A percentile compares a stretch with the other conserved stretches of the same genome.
phyloP scores from a whole-genome alignment of 192 early-diverging fungal species.

The Backusella morwellensis region DNA sequence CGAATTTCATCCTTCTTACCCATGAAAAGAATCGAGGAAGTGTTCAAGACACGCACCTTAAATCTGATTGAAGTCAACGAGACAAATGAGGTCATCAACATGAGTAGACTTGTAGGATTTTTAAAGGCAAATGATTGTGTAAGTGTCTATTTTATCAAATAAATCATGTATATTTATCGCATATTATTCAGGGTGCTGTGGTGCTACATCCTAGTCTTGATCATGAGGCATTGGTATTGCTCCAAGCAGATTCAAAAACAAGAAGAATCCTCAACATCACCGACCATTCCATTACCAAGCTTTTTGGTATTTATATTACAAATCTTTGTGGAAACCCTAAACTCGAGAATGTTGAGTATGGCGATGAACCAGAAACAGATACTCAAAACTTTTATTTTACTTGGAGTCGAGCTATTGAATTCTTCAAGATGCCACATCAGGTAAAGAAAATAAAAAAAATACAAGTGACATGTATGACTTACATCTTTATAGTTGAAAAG shows the following conservation, averaged over 20 bases:
- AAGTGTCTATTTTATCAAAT: neutral
- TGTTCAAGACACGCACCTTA: neutral
- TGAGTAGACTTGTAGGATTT: neutral
- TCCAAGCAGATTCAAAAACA: constrained; percentile 5
- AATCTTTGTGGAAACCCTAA: neutral
- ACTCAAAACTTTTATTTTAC: neutral
- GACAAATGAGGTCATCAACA: neutral
- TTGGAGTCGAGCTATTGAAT: neutral
- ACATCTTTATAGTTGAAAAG: neutral
- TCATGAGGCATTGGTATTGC: neutral
- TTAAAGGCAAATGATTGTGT: neutral
- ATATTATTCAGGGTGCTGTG: neutral
- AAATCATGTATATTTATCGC: neutral
- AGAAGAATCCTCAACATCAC: neutral
- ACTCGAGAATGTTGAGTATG: neutral
- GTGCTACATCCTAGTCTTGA: neutral
- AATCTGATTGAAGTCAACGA: neutral
- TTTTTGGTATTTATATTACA: neutral
- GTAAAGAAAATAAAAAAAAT: neutral
- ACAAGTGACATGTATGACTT: neutral
- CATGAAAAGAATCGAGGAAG: neutral
- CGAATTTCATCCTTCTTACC: neutral
- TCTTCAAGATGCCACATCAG: neutral
- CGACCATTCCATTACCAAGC: neutral
- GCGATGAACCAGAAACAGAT: neutral